Base-by-base conservation (phyloP, 768 basidiomycete species). In the Sporobolomyces phaffii region DNA sequence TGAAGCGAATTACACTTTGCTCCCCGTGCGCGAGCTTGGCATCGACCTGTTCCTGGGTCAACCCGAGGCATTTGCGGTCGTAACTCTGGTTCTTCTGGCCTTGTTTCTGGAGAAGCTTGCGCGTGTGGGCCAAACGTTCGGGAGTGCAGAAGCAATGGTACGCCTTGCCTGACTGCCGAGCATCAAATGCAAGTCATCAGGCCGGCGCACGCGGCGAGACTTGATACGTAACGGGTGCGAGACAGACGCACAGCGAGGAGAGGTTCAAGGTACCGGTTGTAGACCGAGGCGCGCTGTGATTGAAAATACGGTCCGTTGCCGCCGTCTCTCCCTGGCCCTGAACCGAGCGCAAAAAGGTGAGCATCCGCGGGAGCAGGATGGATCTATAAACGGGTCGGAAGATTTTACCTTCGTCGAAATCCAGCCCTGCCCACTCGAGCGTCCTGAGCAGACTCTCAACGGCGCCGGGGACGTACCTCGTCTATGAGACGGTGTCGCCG, bases 101-200 rank as follows among this genome's bases (percentile, higher is more conserved):
- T 0, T 84, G 76, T 5, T 86, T 82, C 3, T 86, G 86, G 13
- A 93, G 80, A 56, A 81, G 83, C 73, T 87, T 85, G 36, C 89
- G 84, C 22, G 85, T 88, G 15, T 81, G 80, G 0, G 83, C 76
- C 5, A 98, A 81, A 50, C 84, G 83, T 67, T 88, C 86, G 0
- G 85, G 80, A 2, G 87, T 83, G 77, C 94, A 97, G 80, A 98
- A 98, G 77, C 96, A 98, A 24, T 90, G 86, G 76, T 99, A 99
- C 10, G 93, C 94, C 64, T 88, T 84, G 6, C 88, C 90, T 47
- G 84, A 83, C 92, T 97, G 68, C 28, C 50, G 33, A 22, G 26
- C 17, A 34, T 51, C 17, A 31, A 34, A 18, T 10, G 9, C 8
- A 6, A 15, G 33, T 20, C 29, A 31, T 22, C 17, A 41, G 38